Evolutionary conservation across 2,329 filamentous ascomycete species (phyloP).

Genomic region (Aspergillus melleus): DNA sequence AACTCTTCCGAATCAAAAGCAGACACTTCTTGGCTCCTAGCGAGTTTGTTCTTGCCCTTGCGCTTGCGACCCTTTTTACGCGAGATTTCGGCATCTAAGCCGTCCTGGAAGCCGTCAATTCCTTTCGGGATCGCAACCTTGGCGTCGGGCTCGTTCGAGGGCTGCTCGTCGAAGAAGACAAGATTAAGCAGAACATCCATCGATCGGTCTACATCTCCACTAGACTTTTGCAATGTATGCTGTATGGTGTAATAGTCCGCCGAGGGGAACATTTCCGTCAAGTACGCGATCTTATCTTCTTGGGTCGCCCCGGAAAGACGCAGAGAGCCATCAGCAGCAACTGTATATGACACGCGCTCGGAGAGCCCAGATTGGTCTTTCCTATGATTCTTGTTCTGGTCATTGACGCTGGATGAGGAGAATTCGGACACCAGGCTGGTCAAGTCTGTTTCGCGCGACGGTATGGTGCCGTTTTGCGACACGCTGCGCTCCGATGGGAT

Average conservation of each 20-base stretch:
- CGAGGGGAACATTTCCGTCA: constrained; percentile 71
- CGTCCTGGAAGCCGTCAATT: constrained; percentile 76
- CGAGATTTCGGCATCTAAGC: constrained; percentile 46
- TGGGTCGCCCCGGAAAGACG: constrained; percentile 34
- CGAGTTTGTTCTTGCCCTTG: constrained; percentile 37
- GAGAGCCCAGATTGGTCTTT: constrained; percentile 16
- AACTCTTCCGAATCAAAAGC: constrained; percentile 16
- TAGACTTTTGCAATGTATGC: constrained; percentile 66
- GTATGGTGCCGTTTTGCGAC: constrained; percentile 33
- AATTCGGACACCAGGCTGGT: constrained; percentile 52
- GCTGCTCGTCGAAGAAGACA: constrained; percentile 70
- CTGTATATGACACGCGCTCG: constrained; percentile 26
- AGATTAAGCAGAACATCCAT: constrained; percentile 81
- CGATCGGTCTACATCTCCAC: constrained; percentile 66
- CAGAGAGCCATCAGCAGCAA: constrained; percentile 29
- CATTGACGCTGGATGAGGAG: constrained; percentile 36
- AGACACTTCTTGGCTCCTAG: constrained; percentile 25
- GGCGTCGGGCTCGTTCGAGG: constrained; percentile 50
- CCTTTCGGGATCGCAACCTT: constrained; percentile 60
- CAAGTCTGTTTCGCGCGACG: constrained; percentile 51
- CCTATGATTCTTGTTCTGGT: constrained; percentile 8
- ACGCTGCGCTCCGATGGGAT: constrained; percentile 26
- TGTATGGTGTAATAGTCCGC: constrained; percentile 66
- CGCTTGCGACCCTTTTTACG: constrained; percentile 47
- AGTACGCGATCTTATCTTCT: constrained; percentile 62